Conservation (phyloP, 1,284 basidiomycete species). For the Leccinum idahoense region DNA sequence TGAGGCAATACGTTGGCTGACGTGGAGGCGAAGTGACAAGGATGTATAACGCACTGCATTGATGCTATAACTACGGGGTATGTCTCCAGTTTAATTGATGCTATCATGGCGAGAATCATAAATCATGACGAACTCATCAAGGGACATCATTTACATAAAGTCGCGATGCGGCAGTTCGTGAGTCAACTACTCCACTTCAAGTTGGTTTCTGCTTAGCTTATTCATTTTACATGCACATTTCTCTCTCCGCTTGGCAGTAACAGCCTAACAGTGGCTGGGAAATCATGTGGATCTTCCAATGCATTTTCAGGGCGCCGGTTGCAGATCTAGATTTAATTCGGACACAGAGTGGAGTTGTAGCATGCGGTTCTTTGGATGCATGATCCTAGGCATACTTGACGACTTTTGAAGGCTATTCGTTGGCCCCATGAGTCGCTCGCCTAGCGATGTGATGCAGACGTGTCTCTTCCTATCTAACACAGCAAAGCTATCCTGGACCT, state of each 20-base stretch:
- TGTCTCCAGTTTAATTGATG: background rate
- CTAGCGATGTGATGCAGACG: background rate
- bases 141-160: too few species aligned
- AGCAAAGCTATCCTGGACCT: too few species aligned
- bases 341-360: background rate
- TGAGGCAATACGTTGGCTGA: constrained; percentile 20
- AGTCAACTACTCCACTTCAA: background rate
- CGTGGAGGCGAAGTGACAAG: too few species aligned
- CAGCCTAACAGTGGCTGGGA: too few species aligned
- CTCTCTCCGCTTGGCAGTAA: too few species aligned
- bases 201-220: too few species aligned
- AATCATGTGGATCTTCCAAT: too few species aligned
- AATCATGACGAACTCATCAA: background rate
- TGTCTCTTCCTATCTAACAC: too few species aligned
- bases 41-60: background rate
- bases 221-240: too few species aligned
- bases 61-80: background rate
- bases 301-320: too few species aligned
- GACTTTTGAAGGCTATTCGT: background rate
- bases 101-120: background rate
- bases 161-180: background rate
- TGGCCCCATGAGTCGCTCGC: background rate
- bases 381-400: too few species aligned
- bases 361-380: background rate
- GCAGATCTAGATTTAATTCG: background rate